phyloP scores from a whole-genome alignment of 1,284 basidiomycete genomes.

The Cutaneotrichosporon spelunceum region DNA sequence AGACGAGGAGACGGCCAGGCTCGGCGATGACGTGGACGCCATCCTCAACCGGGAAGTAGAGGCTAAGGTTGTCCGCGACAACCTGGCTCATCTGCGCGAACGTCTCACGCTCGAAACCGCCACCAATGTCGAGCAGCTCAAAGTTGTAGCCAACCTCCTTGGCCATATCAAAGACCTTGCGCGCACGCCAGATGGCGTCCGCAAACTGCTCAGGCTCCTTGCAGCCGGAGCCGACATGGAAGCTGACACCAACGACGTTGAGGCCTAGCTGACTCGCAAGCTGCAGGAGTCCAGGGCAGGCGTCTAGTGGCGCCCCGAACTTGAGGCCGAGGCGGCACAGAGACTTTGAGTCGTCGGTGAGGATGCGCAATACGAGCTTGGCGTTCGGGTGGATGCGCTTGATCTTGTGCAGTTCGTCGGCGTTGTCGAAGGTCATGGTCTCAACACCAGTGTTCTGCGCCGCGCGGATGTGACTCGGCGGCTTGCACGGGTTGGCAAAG shows the following conservation, averaged over 20 bases:
- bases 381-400: slow-evolving; percentile 76
- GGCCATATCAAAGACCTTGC: slow-evolving; percentile 84
- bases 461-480: slow-evolving; percentile 83
- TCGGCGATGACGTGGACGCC: slow-evolving; percentile 89
- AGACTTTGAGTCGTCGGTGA: slow-evolving; percentile 95
- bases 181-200: slow-evolving; percentile 83
- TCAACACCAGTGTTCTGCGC: slow-evolving; percentile 76
- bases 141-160: slow-evolving; percentile 76
- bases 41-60: slow-evolving; percentile 73
- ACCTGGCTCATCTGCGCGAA: slow-evolving; percentile 79
- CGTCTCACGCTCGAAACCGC: slow-evolving; percentile 87
- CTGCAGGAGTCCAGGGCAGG: slow-evolving; percentile 73
- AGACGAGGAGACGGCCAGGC: slow-evolving; percentile 92
- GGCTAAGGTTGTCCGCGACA: slow-evolving; percentile 68
- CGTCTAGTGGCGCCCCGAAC: slow-evolving; percentile 86
- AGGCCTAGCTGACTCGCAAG: slow-evolving; percentile 77
- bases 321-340: slow-evolving; percentile 92
- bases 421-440: slow-evolving; percentile 98
- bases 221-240: slow-evolving; percentile 97
- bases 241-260: slow-evolving; percentile 90
- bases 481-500: slow-evolving; percentile 99
- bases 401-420: slow-evolving; percentile 96
- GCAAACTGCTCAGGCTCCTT: slow-evolving; percentile 86
- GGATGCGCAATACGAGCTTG: slow-evolving; percentile 86
- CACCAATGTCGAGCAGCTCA: slow-evolving; percentile 84